Conservation (phyloP, 75 land plant genomes). For the Pinus albicaulis region DNA sequence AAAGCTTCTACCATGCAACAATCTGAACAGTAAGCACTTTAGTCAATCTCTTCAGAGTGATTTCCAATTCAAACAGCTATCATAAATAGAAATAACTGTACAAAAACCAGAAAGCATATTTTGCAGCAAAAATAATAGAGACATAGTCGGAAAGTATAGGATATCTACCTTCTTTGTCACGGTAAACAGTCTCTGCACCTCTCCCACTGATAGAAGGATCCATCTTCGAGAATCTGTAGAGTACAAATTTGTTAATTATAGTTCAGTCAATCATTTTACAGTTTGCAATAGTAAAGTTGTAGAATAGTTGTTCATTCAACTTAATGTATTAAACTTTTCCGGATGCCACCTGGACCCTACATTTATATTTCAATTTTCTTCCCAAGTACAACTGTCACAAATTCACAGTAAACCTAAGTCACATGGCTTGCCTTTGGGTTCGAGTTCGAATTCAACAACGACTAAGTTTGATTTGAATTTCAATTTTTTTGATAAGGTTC, state of each 20-base stretch:
- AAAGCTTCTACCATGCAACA: not conserved
- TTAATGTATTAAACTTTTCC: not conserved
- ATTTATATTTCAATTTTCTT: no score
- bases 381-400: no score
- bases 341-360: no score
- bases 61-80: not conserved
- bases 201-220: conserved; percentile 73
- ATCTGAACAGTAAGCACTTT: not conserved
- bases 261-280: not conserved
- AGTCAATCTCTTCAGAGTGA: not conserved
- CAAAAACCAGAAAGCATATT: no score
- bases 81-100: not conserved
- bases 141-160: not conserved
- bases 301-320: not conserved
- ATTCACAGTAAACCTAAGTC: no score
- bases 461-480: no score
- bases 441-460: no score
- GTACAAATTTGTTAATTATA: not conserved
- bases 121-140: not conserved
- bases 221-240: conserved; percentile 56
- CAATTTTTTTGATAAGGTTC: no score
- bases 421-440: no score
- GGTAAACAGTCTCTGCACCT: conserved; percentile 82
- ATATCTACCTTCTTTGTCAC: conserved; percentile 52
- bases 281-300: not conserved